Evolutionary conservation across 129 eudicot species (phyloP), one percentile per base, ranked within the genome.

Genomic region (Flaveria bidentis): DNA sequence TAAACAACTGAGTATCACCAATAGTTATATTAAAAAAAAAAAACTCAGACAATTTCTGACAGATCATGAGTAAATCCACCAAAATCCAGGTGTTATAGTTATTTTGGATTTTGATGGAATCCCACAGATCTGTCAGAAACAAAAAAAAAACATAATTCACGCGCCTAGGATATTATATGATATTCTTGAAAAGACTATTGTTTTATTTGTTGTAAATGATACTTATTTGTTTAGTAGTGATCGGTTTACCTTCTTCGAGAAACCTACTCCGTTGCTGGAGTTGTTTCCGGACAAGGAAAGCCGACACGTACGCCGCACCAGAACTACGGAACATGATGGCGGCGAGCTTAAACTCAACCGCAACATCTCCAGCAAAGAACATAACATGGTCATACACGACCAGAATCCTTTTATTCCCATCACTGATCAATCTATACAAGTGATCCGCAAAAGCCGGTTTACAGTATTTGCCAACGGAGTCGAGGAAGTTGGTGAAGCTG

Each of bases 291-390:
- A 23, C 80, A 47, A 63, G 3, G n/a, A 26, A 72, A 30, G 80
- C 88, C n/a, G 67, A 73, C 28, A 72, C 45, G 57, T 47, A 58
- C 0, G 80, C 66, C 2, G 90, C 88, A 49, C 80, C 61, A 39
- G 69, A 18, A 44, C 82, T 71, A 0, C 85, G 75, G 2, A 90
- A 64, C 10, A 87, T 45, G 0, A 85, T 45, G 51, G 86, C 71
- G 0, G 83, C 64, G 42, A 90, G 23, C 51, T 84, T 75, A 13
- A 86, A 12, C 33, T 77, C 56, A 8, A 20, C 25, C 1, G 92
- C 96, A 22, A 78, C 86, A 6, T 2, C 39, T 71, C 78, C 91
- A 0, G 83, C 87, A 51, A 82, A 90, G 46, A 36, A 33, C 93
- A 84, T 71, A 44, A 87, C 44, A 33, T 62, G 0, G 13, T 90